These are phyloP conservation scores for Acer saccharum DNA, from an alignment of 345 rosid species.

Conservation along the genomic window DNA sequence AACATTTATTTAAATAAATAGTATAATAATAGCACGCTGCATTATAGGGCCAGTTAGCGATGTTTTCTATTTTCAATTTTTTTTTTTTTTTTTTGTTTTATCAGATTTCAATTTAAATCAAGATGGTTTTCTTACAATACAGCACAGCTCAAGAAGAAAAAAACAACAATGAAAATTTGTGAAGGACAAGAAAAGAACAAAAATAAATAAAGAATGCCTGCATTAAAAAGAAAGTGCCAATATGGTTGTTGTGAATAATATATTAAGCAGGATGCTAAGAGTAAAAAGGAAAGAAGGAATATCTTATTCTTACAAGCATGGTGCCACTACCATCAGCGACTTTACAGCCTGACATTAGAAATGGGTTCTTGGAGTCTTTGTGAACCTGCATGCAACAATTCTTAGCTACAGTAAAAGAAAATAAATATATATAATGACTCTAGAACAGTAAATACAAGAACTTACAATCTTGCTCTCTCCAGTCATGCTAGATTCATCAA, in stretches of 20 bases:
- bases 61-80: too few relatives aligned
- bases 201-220: background rate
- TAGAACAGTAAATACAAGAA: slow-evolving; percentile 6
- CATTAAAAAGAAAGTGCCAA: background rate
- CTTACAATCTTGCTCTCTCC: slow-evolving; percentile 97
- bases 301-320: slow-evolving; percentile 67
- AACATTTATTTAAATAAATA: too few relatives aligned
- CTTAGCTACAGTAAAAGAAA: slow-evolving; percentile 18
- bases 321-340: slow-evolving; percentile 96
- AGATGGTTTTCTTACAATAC: too few relatives aligned
- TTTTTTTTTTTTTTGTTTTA: too few relatives aligned
- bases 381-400: slow-evolving; percentile 54
- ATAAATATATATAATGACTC: slow-evolving; percentile 4
- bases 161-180: background rate
- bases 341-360: slow-evolving; percentile 99
- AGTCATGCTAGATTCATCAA: slow-evolving; percentile 99
- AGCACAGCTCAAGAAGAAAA: too few relatives aligned
- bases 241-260: background rate
- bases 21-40: too few relatives aligned
- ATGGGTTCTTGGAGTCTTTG: slow-evolving; percentile 77
- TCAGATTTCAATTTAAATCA: too few relatives aligned
- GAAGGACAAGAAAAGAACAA: background rate
- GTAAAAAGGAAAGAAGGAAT: background rate
- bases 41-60: too few relatives aligned
- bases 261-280: background rate